These are phyloP conservation scores for Hapsidospora chrysogenum DNA, from an alignment of 495 filamentous ascomycete species.

Conservation along the genomic window DNA sequence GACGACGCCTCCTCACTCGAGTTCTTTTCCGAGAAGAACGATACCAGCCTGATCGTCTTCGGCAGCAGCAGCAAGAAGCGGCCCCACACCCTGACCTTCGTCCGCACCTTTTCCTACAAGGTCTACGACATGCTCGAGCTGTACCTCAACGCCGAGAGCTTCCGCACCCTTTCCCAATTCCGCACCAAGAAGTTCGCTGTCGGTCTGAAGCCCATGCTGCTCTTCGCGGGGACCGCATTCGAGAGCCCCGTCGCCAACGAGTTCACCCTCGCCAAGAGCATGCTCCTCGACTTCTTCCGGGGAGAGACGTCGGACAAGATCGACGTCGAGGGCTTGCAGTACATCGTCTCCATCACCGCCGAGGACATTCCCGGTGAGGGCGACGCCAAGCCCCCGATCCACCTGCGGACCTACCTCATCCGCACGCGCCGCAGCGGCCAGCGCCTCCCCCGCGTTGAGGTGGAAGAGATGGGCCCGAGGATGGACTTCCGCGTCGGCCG, in stretches of 20 bases:
- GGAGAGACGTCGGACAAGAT: conserved; percentile 50
- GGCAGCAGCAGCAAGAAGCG: conserved; percentile 81
- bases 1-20: conserved; percentile 74
- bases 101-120: conserved; percentile 65
- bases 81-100: conserved; percentile 73
- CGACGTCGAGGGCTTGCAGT: conserved; percentile 88
- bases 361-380: conserved; percentile 42
- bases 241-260: conserved; percentile 56
- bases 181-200: conserved; percentile 67
- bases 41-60: conserved; percentile 61
- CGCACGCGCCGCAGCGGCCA: conserved; percentile 72
- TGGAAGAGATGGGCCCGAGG: conserved; percentile 89
- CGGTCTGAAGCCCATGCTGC: conserved; percentile 72
- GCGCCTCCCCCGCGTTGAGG: conserved; percentile 73
- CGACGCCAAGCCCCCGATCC: conserved; percentile 48
- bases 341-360: conserved; percentile 64
- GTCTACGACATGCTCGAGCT: conserved; percentile 90
- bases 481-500: conserved; percentile 86
- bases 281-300: conserved; percentile 84
- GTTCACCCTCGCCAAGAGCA: conserved; percentile 69
- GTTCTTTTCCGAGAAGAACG: conserved; percentile 93
- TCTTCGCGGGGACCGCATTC: conserved; percentile 72
- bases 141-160: conserved; percentile 50
- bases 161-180: conserved; percentile 55
- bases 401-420: conserved; percentile 72